Evolutionary conservation across 139 green algal species (phyloP), one percentile per base, ranked within the genome.

Genomic region (Chlamydomonas applanata): DNA sequence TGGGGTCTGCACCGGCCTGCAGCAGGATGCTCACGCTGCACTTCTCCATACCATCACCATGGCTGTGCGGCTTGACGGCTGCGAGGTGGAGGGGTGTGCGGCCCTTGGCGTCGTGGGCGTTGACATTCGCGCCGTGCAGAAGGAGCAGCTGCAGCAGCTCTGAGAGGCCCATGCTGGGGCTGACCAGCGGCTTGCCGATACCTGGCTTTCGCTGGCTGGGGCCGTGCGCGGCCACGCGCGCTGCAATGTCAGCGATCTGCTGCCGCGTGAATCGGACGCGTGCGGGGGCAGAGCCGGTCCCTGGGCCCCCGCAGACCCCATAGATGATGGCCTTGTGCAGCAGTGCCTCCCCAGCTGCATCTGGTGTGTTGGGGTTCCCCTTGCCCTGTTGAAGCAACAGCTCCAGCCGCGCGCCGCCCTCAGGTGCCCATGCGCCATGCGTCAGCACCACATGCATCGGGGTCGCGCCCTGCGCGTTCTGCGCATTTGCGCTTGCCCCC

Each of bases 241-340:
- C 45, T 19, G 46, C 25, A 52, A 36, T 35, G 46, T 74, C 33
- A 9, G 66, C n/a, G 22, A 66, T 36, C 34, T 40, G 63, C 44
- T 63, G 40, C 40, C 40, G 40, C 40, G 40, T 49, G 40, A 49
- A 49, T 7, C 40, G 40, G 7, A 49, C 40, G 11, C 40, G 40
- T 11, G 40, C 40, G 11, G 40, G 40, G 7, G 40, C 40, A 7
- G 40, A 49, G 7, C 40, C 40, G 11, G 7, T 49, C 7, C 40
- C 40, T 49, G 40, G 40, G 7, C 40, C 67, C 3, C 53, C 29
- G 71, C 71, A 76, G 27, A 72, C 52, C 60, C 62, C 62, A 49
- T 71, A 27, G 30, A 71, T 66, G 45, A 77, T 34, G 20, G 72
- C 74, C 74, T 74, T 71, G 74, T 80, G 74, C 36, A 80, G 74